These are phyloP conservation scores for Colletotrichum shisoi DNA, from an alignment of 2,329 filamentous ascomycete species.

Conservation along the genomic window DNA sequence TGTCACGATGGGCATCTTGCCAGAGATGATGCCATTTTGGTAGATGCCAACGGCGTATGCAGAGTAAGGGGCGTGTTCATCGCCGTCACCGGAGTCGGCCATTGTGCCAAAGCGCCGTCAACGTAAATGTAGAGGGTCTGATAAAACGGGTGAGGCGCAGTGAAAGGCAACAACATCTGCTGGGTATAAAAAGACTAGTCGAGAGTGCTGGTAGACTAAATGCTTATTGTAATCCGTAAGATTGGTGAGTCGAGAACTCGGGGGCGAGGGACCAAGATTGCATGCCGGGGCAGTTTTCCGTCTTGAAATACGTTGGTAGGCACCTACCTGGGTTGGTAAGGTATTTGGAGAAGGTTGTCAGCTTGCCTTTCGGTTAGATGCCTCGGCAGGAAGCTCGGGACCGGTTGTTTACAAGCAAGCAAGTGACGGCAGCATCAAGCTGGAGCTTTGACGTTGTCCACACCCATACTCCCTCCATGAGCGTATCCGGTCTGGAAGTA, in stretches of 20 bases:
- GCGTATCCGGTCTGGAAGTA: not conserved
- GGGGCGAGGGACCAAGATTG: not conserved
- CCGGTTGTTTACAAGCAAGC: not conserved
- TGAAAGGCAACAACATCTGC: not conserved
- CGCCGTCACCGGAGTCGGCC: conserved; percentile 38
- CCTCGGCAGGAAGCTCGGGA: conserved; percentile 26
- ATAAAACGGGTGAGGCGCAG: not conserved
- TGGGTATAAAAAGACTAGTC: not conserved
- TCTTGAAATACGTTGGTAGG: not conserved
- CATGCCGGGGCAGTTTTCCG: not conserved
- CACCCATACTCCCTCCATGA: not conserved
- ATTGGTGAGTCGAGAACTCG: not conserved
- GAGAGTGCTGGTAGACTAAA: not conserved
- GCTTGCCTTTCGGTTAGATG: not conserved
- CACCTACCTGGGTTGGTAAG: no score
- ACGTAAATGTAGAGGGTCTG: not conserved
- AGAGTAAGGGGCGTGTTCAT: conserved; percentile 48
- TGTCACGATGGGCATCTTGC: conserved; percentile 60
- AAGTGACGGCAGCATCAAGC: conserved; percentile 1
- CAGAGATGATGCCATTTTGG: conserved; percentile 58
- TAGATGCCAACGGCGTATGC: conserved; percentile 60
- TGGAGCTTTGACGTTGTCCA: not conserved
- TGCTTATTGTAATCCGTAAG: no score
- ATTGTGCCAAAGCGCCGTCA: conserved; percentile 20
- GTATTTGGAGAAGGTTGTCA: not conserved